Evolutionary conservation across 2,329 filamentous ascomycete species (phyloP), one percentile per base, ranked within the genome.

Genomic region (Aspergillus clavatus): DNA sequence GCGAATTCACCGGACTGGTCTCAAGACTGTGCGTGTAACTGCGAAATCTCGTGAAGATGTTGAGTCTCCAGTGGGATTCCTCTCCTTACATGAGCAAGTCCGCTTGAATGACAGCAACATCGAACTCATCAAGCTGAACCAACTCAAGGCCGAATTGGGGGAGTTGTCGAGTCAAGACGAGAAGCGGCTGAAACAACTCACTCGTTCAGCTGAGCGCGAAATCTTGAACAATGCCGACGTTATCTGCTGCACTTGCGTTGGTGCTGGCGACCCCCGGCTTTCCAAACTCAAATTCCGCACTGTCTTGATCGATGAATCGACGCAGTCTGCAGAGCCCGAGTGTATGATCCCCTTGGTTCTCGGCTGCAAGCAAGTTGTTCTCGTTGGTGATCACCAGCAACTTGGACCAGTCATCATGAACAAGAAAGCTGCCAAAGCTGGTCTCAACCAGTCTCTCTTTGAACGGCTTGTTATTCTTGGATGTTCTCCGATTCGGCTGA

Each of bases 361-460:
- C 18, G 93, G 93, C 40, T 98, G 93, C 76, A 98, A 98, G 73
- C 93, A 98, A 68, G 89, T 96, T 40, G 93, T 98, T n/a, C 80
- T 98, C 27, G 93, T 98, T 33, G 93, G 93, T 63, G 93, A 98
- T 63, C 93, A 98, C 70, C 94, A 97, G 69, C 93, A 98, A 67
- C 81, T 98, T 54, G 93, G 93, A 0, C 93, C 93, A 1, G 93
- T 98, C 59, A 97, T 98, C 65, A 98, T 98, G 91, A 98, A 98
- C 78, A 98, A 98, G 79, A 97, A 97, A 72, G 93, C 93, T 11
- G 93, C 93, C 50, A 97, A 97, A 71, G 93, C 93, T 44, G 93
- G 93, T 50, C 77, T 98, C 12, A 96, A 97, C 70, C 93, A 97
- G 69, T 97, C 91, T n/a, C 77, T 98, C 7, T 98, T 98, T 62